Conservation (phyloP, 2,329 filamentous ascomycete species). For the Alternaria solani region DNA sequence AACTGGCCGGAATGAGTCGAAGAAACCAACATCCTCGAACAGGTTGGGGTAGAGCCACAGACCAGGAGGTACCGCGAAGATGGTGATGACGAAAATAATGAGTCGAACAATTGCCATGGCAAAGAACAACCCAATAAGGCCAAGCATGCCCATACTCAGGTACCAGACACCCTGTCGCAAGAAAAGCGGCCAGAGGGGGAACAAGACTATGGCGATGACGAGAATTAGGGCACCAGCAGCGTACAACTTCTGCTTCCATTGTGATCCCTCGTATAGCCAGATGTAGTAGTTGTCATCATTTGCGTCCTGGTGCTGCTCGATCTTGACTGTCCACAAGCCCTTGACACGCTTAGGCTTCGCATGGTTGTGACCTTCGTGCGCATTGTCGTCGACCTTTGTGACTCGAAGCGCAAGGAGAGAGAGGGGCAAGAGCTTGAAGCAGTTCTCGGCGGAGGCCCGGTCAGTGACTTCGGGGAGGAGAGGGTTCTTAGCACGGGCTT, state of each 20-base stretch:
- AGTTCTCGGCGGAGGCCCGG: constrained; percentile 86
- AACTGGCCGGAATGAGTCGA: constrained; percentile 93
- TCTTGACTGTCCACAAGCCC: constrained; percentile 93
- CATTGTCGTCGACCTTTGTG: constrained; percentile 78
- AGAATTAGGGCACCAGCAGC: constrained; percentile 80
- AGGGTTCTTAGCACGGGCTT: constrained; percentile 87
- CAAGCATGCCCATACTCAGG: constrained; percentile 90
- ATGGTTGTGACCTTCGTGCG: constrained; percentile 67
- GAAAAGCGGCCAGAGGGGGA: constrained; percentile 93
- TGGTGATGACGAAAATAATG: constrained; percentile 91
- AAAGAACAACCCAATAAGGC: constrained; percentile 92
- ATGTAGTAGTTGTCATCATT: constrained; percentile 90
- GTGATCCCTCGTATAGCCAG: constrained; percentile 94
- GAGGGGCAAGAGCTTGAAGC: constrained; percentile 92
- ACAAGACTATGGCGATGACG: constrained; percentile 90
- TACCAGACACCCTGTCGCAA: constrained; percentile 97
- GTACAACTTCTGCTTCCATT: constrained; percentile 93
- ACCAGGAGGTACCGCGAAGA: constrained; percentile 83
- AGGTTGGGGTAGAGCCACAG: constrained; percentile 99
- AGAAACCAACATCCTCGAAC: constrained; percentile 98
- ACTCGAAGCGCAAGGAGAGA: constrained; percentile 94
- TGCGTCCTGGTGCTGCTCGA: constrained; percentile 94
- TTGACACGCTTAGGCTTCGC: constrained; percentile 82
- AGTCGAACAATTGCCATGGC: constrained; percentile 96
- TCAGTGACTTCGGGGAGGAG: constrained; percentile 88